Base-by-base conservation (phyloP, 2,329 filamentous ascomycete genomes). In the Talaromyces sp. region DNA sequence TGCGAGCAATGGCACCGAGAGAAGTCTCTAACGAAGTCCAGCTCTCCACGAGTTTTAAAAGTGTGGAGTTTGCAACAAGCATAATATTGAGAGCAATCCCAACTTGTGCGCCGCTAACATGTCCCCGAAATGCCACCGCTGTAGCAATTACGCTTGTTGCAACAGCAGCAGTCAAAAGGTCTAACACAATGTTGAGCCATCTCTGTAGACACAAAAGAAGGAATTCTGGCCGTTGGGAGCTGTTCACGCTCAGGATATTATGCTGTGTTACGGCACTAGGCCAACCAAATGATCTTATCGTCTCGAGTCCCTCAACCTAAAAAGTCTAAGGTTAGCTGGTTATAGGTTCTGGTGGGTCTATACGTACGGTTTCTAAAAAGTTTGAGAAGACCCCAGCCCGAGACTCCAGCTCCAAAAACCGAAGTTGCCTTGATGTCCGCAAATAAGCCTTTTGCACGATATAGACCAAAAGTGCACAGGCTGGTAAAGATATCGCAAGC, bases 21-120 rank as follows among this genome's bases (percentile, higher is more conserved):
- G 80, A 79, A 0, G 83, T 86, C 65, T 87, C 85, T 9, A 87
- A 71, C 39, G 78, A 76, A 0, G 84, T 86, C 83, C 84, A 87
- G 55, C 76, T 79, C 19, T 75, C 74, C 13, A 84, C 75, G 19
- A 84, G 69, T 8, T 79, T 69, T 57, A 81, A 81, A 61, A 85
- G 74, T 56, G 75, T 78, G 52, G 80, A 75, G 49, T 80, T 84
- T 69, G 85, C 83, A 30, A 78, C 71, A 25, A 85, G 78, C 44
- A 85, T 76, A 60, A 83, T 83, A 19, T 84, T 70, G 11, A 86
- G 70, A 0, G 82, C 82, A 13, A 85, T 75, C 59, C 82, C 83
- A 10, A 84, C 76, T 55, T 78, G 79, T 27, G 80, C 81, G 2
- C 79, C 75, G 55, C 75, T 77, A 6, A 82, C 70, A 22, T 72